Evolutionary conservation across 768 basidiomycete genomes (phyloP).

Genomic region (Amanita pseudoporphyria): DNA sequence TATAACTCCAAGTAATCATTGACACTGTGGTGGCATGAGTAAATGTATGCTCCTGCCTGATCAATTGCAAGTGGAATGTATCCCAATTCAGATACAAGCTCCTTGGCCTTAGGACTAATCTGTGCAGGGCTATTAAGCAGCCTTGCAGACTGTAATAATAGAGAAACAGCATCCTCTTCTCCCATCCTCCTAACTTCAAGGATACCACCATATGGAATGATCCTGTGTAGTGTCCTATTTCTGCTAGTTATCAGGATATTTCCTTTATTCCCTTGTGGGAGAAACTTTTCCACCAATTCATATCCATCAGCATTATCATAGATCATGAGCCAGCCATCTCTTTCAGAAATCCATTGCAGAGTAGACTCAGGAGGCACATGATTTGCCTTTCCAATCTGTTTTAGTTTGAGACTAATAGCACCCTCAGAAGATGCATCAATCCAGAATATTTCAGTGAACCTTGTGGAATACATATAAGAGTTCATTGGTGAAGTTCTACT

Average conservation of each 20-base stretch:
- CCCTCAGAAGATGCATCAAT: too few relatives aligned
- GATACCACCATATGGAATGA: neutral
- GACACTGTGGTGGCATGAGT: neutral
- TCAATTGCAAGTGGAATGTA: neutral
- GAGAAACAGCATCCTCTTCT: neutral
- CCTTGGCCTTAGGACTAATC: neutral
- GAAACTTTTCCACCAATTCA: slow-evolving; percentile 8
- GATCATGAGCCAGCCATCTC: neutral
- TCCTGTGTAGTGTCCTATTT: neutral
- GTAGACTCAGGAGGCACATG: neutral
- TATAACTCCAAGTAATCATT: too few relatives aligned
- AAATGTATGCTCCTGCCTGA: neutral
- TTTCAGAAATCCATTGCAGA: neutral
- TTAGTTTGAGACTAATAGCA: too few relatives aligned
- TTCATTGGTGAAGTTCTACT: too few relatives aligned
- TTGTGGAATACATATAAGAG: too few relatives aligned
- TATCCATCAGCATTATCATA: slow-evolving; percentile 4
- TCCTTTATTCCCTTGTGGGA: too few relatives aligned
- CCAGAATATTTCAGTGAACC: too few relatives aligned
- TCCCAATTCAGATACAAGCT: neutral
- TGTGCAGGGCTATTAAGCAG: neutral
- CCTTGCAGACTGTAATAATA: neutral
- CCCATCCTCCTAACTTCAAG: neutral
- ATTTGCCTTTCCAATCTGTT: too few relatives aligned
- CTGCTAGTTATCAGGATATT: neutral